Evolutionary conservation across 768 basidiomycete genomes (phyloP).

Genomic region (Rhizopogon sp.): DNA sequence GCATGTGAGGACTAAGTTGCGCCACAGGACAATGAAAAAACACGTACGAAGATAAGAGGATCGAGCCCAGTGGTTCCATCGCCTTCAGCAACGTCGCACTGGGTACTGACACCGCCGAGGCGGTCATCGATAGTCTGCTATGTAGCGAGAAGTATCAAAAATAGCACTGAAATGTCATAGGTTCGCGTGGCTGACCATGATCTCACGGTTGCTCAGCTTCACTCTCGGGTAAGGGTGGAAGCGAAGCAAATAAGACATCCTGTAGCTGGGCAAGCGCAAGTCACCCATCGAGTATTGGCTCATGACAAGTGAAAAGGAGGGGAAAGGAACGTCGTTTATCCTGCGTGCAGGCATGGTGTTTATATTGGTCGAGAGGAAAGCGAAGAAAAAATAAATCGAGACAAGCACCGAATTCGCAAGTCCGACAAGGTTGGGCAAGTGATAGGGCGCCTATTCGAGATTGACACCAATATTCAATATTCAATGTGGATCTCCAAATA

Average conservation of each 20-base stretch:
- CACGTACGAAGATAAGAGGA: not conserved
- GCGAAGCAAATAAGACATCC: slow-evolving; percentile 6
- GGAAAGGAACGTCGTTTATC: not conserved
- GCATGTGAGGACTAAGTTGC: not conserved
- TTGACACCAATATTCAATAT: not conserved
- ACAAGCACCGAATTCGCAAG: not conserved
- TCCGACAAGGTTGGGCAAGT: slow-evolving; percentile 1
- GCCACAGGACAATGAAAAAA: not conserved
- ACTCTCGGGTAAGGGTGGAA: slow-evolving; percentile 10
- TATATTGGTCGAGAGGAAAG: not conserved
- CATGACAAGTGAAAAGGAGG: not conserved
- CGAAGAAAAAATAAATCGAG: not conserved
- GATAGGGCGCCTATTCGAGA: not conserved
- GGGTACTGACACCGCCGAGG: not conserved
- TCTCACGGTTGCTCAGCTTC: slow-evolving; percentile 3
- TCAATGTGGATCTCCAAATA: not conserved
- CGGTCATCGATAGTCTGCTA: not conserved
- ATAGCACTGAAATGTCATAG: not conserved
- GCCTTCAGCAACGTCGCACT: not conserved
- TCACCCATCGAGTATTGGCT: not conserved
- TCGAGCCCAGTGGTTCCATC: not conserved
- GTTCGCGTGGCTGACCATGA: not conserved
- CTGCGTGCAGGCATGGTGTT: not conserved
- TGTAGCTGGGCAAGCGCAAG: slow-evolving; percentile 5
- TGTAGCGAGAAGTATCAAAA: not conserved